Percentiles rank a stretch among this genome's conserved stretches.
phyloP scores from a whole-genome alignment of 2,329 filamentous ascomycete genomes.

The Colletotrichum lentis region DNA sequence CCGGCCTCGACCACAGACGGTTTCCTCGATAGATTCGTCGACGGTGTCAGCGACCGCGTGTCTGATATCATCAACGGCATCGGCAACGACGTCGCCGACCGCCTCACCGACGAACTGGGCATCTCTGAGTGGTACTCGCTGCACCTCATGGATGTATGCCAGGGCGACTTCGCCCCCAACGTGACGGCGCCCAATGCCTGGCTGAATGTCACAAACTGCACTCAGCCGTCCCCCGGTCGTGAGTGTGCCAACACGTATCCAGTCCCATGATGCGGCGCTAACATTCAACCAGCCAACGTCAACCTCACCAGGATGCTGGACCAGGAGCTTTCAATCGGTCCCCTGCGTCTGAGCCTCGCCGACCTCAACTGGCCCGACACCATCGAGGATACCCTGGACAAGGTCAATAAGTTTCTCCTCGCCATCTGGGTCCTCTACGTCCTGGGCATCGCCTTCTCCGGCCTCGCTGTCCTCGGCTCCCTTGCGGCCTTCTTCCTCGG shows the following conservation, averaged over 20 bases:
- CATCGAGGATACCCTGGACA: slow-evolving; percentile 57
- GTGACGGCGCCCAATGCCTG: slow-evolving; percentile 48
- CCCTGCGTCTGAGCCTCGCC: slow-evolving; percentile 54
- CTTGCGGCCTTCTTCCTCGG: slow-evolving; percentile 49
- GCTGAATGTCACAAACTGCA: slow-evolving; percentile 58
- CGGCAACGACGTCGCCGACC: slow-evolving; percentile 51
- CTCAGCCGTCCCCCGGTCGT: slow-evolving; percentile 51
- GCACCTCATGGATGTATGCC: slow-evolving; percentile 58
- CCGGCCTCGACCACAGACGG: slow-evolving; percentile 40
- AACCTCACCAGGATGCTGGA: slow-evolving; percentile 60
- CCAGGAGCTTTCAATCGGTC: slow-evolving; percentile 55
- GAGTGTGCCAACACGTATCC: slow-evolving; percentile 42
- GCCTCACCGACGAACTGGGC: slow-evolving; percentile 54
- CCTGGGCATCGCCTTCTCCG: slow-evolving; percentile 53
- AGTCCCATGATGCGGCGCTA: not conserved
- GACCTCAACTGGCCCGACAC: slow-evolving; percentile 56
- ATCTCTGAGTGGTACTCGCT: slow-evolving; percentile 62
- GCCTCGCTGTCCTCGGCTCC: slow-evolving; percentile 54
- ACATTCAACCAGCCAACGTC: slow-evolving; percentile 46
- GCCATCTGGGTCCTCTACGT: slow-evolving; percentile 60
- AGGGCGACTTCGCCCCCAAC: slow-evolving; percentile 57
- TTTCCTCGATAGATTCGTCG: slow-evolving; percentile 43
- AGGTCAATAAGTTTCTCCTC: slow-evolving; percentile 59
- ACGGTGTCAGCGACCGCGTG: slow-evolving; percentile 46
- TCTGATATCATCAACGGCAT: slow-evolving; percentile 52